Percentiles rank a stretch among this genome's conserved stretches.
Evolutionary conservation across 148 eudicot genomes (phyloP).

Genomic region (Chenopodium album): DNA sequence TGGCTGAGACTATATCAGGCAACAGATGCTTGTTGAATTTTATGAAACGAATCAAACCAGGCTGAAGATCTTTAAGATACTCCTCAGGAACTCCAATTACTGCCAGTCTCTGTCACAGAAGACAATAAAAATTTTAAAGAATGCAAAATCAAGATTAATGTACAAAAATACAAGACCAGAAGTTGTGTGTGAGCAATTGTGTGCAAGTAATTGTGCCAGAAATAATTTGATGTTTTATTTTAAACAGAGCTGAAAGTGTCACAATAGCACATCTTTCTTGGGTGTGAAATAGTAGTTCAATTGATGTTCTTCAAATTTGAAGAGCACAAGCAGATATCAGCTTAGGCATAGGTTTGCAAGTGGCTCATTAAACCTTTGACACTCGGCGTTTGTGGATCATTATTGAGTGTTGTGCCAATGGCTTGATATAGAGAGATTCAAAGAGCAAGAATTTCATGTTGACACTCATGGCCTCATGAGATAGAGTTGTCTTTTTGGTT

Average conservation of each 20-base stretch:
- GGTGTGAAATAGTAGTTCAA: neutral
- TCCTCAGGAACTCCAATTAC: constrained; percentile 60
- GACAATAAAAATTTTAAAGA: neutral
- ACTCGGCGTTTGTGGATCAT: neutral
- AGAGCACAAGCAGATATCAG: neutral
- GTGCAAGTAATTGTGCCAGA: neutral
- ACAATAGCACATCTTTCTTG: neutral
- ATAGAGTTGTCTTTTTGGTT: neutral
- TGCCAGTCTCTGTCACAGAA: constrained; percentile 61
- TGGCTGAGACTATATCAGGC: constrained; percentile 49
- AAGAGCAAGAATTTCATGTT: neutral
- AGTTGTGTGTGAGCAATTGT: neutral
- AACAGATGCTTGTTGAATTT: constrained; percentile 43
- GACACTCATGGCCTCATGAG: neutral
- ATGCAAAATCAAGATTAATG: neutral
- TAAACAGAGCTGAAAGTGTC: neutral
- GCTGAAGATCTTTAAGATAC: constrained; percentile 48
- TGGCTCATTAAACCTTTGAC: neutral
- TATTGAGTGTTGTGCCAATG: neutral
- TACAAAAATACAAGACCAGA: neutral
- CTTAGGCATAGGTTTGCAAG: neutral
- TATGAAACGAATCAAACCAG: constrained; percentile 59
- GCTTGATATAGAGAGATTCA: neutral
- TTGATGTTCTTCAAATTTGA: neutral
- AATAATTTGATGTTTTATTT: neutral